phyloP scores from a whole-genome alignment of 768 basidiomycete species.

The Pleurotus tuoliensis region DNA sequence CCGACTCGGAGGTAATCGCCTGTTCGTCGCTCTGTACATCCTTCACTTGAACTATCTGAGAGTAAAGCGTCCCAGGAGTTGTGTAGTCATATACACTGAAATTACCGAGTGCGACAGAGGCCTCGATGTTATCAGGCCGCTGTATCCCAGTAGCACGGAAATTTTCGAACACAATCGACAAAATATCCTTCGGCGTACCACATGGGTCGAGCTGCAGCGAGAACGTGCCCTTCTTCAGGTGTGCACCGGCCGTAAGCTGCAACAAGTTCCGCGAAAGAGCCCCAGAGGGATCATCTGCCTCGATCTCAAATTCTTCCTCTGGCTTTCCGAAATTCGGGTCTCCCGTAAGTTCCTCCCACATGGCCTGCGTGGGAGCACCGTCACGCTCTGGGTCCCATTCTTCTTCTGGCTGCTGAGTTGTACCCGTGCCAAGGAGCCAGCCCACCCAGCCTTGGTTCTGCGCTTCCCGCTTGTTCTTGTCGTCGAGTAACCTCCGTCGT shows the following conservation, averaged over 20 bases:
- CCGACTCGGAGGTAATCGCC: background rate
- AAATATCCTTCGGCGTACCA: slow-evolving; percentile 59
- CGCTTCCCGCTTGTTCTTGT: slow-evolving; percentile 46
- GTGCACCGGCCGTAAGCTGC: slow-evolving; percentile 68
- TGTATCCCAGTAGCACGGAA: slow-evolving; percentile 84
- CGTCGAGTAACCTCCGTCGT: slow-evolving; percentile 65
- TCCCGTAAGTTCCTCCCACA: slow-evolving; percentile 31
- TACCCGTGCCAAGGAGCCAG: slow-evolving; percentile 75
- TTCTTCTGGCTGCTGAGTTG: slow-evolving; percentile 21
- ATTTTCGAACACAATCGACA: slow-evolving; percentile 82
- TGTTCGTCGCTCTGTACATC: slow-evolving; percentile 11
- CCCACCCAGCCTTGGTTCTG: slow-evolving; percentile 56
- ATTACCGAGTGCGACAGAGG: slow-evolving; percentile 77
- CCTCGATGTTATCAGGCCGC: slow-evolving; percentile 83
- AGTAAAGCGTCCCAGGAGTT: slow-evolving; percentile 70
- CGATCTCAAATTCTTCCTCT: slow-evolving; percentile 89
- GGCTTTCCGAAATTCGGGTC: slow-evolving; percentile 57
- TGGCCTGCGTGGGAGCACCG: slow-evolving; percentile 6
- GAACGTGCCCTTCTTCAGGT: slow-evolving; percentile 86
- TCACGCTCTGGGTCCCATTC: slow-evolving; percentile 6
- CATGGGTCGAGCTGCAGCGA: slow-evolving; percentile 75
- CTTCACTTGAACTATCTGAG: slow-evolving; percentile 82
- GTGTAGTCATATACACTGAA: slow-evolving; percentile 93
- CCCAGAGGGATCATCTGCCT: slow-evolving; percentile 64
- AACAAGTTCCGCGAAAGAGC: slow-evolving; percentile 77